Percentiles rank a stretch among this genome's conserved stretches.
phyloP scores from a whole-genome alignment of 129 eudicot genomes.

The Artemisia tridentata region DNA sequence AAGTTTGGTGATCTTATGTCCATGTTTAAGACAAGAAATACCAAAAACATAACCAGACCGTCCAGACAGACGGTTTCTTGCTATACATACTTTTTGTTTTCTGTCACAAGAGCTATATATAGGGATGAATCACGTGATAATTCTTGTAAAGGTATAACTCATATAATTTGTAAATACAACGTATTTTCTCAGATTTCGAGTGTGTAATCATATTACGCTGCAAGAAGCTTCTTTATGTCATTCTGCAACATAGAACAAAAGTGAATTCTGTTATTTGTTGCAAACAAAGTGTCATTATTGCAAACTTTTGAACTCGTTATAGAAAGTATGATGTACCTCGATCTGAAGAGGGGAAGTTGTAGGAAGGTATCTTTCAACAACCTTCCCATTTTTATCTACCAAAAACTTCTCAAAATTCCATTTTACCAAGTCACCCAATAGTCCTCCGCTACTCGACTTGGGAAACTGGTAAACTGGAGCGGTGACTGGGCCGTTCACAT shows the following conservation, averaged over 20 bases:
- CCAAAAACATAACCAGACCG: conserved; percentile 12
- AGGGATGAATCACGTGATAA: conserved; percentile 6
- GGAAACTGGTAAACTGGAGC: conserved; percentile 81
- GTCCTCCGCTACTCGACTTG: conserved; percentile 79
- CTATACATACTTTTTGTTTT: conserved; percentile 17
- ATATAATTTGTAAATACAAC: not conserved
- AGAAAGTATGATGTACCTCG: conserved; percentile 50
- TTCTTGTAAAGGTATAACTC: not conserved
- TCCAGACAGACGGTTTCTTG: conserved; percentile 14
- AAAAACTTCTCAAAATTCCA: conserved; percentile 97
- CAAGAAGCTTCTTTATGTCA: conserved; percentile 76
- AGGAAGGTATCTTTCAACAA: conserved; percentile 81
- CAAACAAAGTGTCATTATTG: not conserved
- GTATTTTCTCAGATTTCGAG: not conserved
- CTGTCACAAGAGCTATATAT: conserved; percentile 10
- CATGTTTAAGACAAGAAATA: too few species aligned
- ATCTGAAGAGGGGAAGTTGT: conserved; percentile 87
- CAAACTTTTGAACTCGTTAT: not conserved
- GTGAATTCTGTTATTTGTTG: not conserved
- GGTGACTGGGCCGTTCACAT: conserved; percentile 84
- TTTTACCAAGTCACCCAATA: conserved; percentile 77
- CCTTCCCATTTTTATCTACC: conserved; percentile 81
- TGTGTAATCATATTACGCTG: conserved; percentile 34
- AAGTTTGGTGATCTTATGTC: not conserved
- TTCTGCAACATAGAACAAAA: conserved; percentile 49